Conservation (phyloP, 768 basidiomycete species). For the Peribolospora baueri region DNA sequence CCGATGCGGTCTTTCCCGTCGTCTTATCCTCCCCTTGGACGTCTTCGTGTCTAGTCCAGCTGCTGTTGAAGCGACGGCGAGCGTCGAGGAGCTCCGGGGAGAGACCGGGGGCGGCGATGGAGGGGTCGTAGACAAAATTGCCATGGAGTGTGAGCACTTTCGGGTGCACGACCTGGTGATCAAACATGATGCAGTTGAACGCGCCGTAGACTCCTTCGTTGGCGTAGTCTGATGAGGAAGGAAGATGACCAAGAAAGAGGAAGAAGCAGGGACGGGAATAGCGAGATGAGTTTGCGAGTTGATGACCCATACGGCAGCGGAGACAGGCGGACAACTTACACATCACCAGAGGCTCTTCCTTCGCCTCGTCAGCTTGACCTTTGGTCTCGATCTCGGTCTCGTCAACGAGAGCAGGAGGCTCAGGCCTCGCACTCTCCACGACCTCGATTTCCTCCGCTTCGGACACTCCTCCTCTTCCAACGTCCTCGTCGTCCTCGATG, state of each 20-base stretch:
- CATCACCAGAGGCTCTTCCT: conserved; percentile 44
- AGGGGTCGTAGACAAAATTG: conserved; percentile 7
- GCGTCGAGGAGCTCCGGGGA: too few relatives aligned
- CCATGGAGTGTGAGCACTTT: conserved; percentile 25
- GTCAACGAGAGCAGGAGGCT: neutral
- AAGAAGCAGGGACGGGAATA: neutral
- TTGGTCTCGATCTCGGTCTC: conserved; percentile 1
- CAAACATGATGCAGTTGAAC: conserved; percentile 91
- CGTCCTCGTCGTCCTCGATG: conserved; percentile 19
- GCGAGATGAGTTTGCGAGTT: neutral
- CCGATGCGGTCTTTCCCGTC: neutral
- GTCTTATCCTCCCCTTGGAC: neutral
- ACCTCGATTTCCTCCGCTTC: conserved; percentile 1
- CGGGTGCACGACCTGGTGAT: conserved; percentile 79
- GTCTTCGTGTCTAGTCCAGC: neutral
- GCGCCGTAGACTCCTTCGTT: conserved; percentile 97
- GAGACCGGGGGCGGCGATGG: neutral
- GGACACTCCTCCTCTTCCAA: conserved; percentile 7
- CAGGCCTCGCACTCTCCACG: neutral
- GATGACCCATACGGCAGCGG: neutral
- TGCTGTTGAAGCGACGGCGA: neutral
- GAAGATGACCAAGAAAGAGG: neutral
- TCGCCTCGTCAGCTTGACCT: neutral
- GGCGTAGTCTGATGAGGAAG: conserved; percentile 53
- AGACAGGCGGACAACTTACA: conserved; percentile 33